Evolutionary conservation across 2,329 filamentous ascomycete species (phyloP).

Genomic region (Fusarium begoniae): DNA sequence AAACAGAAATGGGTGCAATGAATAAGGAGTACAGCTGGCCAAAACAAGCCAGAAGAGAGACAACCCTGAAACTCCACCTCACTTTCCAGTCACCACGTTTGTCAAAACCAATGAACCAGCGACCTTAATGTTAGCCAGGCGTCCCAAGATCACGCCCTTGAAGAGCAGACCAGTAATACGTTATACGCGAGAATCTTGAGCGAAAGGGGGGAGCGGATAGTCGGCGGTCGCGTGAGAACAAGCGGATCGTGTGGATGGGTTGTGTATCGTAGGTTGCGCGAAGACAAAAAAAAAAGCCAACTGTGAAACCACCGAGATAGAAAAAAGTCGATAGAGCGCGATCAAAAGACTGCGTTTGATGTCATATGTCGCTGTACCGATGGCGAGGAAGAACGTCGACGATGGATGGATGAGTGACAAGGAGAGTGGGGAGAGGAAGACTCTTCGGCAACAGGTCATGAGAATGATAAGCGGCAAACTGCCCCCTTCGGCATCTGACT

Average conservation of each 20-base stretch:
- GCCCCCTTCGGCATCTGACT: slow-evolving; percentile 19
- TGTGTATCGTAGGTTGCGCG: slow-evolving; percentile 1
- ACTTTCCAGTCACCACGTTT: slow-evolving; percentile 47
- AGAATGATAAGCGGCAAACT: slow-evolving; percentile 10
- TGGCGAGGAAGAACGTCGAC: slow-evolving; percentile 18
- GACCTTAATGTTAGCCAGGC: slow-evolving; percentile 44
- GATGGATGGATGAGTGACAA: slow-evolving; percentile 28
- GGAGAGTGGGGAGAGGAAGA: slow-evolving; percentile 35
- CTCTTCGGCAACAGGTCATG: slow-evolving; percentile 22
- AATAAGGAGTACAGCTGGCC: slow-evolving; percentile 55
- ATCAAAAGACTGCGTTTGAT: slow-evolving; percentile 10
- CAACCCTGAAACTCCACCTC: slow-evolving; percentile 50
- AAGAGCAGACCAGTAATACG: slow-evolving; percentile 37
- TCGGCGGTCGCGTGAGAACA: slow-evolving; percentile 18
- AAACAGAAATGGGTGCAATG: slow-evolving; percentile 44
- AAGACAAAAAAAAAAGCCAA: not conserved
- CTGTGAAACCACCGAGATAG: not conserved
- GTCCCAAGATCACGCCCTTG: slow-evolving; percentile 36
- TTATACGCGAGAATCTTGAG: slow-evolving; percentile 10
- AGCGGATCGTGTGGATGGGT: slow-evolving; percentile 8
- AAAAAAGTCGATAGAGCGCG: not conserved
- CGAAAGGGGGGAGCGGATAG: not conserved
- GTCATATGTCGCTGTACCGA: slow-evolving; percentile 27
- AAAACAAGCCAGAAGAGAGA: slow-evolving; percentile 47
- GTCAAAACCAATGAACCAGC: slow-evolving; percentile 45